These are phyloP conservation scores for Monilinia polystroma DNA, from an alignment of 2,329 filamentous ascomycete genomes.

Conservation along the genomic window DNA sequence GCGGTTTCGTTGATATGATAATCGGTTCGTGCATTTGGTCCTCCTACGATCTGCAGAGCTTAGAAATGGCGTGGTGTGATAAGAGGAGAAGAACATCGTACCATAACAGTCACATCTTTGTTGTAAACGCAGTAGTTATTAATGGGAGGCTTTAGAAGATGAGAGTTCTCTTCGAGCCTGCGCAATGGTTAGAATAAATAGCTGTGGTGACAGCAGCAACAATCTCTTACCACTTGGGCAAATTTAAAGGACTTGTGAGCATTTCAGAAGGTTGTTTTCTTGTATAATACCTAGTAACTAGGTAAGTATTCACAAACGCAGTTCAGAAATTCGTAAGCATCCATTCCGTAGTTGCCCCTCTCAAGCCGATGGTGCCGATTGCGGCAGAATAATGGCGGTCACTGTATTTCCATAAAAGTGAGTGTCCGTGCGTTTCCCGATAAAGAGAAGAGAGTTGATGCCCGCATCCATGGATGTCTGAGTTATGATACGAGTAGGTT, in stretches of 20 bases:
- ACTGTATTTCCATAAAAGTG: no score
- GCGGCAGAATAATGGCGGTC: conserved; percentile 1
- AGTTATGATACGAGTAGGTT: no score
- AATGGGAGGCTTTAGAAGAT: conserved; percentile 79
- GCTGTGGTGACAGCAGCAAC: neutral
- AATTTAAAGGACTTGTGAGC: conserved; percentile 37
- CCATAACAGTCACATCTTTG: conserved; percentile 78
- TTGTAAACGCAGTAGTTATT: conserved; percentile 99
- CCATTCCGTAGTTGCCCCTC: neutral
- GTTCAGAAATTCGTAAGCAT: neutral
- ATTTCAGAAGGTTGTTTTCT: conserved; percentile 25
- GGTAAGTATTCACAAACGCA: neutral
- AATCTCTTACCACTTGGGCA: conserved; percentile 38
- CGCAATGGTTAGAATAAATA: conserved; percentile 15
- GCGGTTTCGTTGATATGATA: conserved; percentile 97
- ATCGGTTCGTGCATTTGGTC: conserved; percentile 92
- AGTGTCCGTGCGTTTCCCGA: neutral
- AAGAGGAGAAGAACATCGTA: conserved; percentile 38
- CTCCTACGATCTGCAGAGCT: conserved; percentile 74
- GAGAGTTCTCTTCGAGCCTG: conserved; percentile 88
- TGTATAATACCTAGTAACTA: neutral
- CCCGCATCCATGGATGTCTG: no score
- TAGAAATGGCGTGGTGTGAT: conserved; percentile 10
- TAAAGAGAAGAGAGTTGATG: no score
- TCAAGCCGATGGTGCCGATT: neutral